Evolutionary conservation across 371 early-diverging fungal genomes (phyloP).

Genomic region (Actinomucor elegans): DNA sequence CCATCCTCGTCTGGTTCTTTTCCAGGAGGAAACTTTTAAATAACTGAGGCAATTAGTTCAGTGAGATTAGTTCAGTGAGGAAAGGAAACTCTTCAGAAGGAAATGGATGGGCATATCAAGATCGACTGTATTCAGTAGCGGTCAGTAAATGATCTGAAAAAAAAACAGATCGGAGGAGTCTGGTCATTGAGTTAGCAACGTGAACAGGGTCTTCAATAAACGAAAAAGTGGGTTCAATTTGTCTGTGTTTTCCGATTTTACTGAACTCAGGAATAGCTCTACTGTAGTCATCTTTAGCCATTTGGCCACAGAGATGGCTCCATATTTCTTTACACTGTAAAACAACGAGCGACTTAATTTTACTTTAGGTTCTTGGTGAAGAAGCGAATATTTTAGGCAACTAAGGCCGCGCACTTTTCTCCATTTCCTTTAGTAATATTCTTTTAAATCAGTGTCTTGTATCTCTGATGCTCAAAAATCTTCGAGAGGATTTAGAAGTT

Average conservation of each 20-base stretch:
- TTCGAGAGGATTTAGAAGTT: too few relatives aligned
- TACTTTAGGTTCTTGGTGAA: conserved; percentile 14
- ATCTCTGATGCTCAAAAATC: too few relatives aligned
- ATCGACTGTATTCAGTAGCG: too few relatives aligned
- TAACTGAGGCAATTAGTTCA: not conserved
- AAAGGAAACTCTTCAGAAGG: too few relatives aligned
- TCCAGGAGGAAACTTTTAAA: too few relatives aligned
- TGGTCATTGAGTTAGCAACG: too few relatives aligned
- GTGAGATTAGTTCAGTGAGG: too few relatives aligned
- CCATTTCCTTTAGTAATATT: conserved; percentile 11
- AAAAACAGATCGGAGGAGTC: not conserved
- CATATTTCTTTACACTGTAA: conserved; percentile 15
- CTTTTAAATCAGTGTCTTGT: too few relatives aligned
- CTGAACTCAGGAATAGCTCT: not conserved
- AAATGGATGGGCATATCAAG: too few relatives aligned
- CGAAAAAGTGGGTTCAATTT: not conserved
- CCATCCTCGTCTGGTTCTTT: conserved; percentile 30
- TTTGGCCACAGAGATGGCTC: conserved; percentile 5
- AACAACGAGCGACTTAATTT: not conserved
- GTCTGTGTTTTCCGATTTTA: not conserved
- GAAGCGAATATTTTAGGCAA: conserved; percentile 4
- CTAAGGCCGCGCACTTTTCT: conserved; percentile 2
- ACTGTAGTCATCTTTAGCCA: not conserved
- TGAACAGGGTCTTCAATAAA: too few relatives aligned
- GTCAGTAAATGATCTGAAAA: too few relatives aligned